Conservation (phyloP, 177 flowering plant species). For the Vitis hybrid region DNA sequence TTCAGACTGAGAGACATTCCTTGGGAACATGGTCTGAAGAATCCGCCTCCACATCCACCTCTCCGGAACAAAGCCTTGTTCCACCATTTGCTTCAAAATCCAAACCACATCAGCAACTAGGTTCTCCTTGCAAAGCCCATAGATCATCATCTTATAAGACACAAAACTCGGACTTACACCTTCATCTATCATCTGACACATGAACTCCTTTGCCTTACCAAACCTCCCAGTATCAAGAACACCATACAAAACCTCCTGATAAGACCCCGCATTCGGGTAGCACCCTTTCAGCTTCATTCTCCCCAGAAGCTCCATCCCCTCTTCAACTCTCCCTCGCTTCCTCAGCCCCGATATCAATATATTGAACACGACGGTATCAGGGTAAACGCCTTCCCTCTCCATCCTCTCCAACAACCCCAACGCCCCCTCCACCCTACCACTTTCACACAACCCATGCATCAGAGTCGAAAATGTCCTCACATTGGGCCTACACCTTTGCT, state of each 20-base stretch:
- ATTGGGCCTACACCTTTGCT: conserved; percentile 60
- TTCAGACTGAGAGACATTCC: conserved; percentile 2
- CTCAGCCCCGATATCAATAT: conserved; percentile 71
- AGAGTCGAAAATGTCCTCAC: conserved; percentile 69
- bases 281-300: conserved; percentile 75
- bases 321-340: conserved; percentile 57
- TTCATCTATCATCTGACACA: conserved; percentile 46
- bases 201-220: conserved; percentile 55
- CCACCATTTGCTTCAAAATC: conserved; percentile 66
- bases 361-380: conserved; percentile 73
- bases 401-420: conserved; percentile 58
- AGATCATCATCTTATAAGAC: conserved; percentile 58
- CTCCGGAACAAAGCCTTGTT: conserved; percentile 66
- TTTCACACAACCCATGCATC: conserved; percentile 64
- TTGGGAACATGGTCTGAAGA: conserved; percentile 28
- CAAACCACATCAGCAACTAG: conserved; percentile 53
- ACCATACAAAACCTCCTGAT: conserved; percentile 73
- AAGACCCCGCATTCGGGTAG: conserved; percentile 66
- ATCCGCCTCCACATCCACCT: conserved; percentile 77
- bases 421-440: conserved; percentile 66
- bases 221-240: conserved; percentile 52
- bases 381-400: conserved; percentile 59
- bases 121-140: conserved; percentile 55
- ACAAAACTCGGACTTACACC: conserved; percentile 62
- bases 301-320: conserved; percentile 55